Base-by-base conservation (phyloP, 768 basidiomycete species). In the Serendipita vermifera region DNA sequence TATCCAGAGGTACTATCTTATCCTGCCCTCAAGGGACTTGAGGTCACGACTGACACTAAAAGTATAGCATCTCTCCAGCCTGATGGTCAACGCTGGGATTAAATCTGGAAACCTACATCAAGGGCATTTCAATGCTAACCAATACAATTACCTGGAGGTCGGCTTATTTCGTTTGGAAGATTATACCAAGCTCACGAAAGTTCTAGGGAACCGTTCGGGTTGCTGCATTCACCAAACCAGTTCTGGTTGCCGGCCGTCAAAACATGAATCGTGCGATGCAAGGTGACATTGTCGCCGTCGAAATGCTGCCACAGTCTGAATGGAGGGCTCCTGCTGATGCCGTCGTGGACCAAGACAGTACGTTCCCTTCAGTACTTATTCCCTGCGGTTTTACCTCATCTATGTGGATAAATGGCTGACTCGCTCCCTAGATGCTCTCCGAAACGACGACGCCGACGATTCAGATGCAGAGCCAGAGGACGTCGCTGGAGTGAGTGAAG, bases 201-300 rank as follows among this genome's bases (percentile, higher is more conserved):
- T 55, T 32, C 1, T 62, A 90, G 85, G 94, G 92, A 5, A 86
- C 76, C 43, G 91, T 96, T 15, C 74, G 79, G 3, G 83, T 86
- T 0, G 79, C 82, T 1, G 77, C 75, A 0, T 85, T 86, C 62
- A 71, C 73, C 29, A 90, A 87, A 64, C 83, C 88, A 0, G 75
- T 98, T 6, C 75, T 98, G 1, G 73, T 99, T 3, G 76, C 88
- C 29, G 93, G 93, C 0, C 76, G 92, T 27, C 85, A 92, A 68
- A 83, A 90, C 59, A 96, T 97, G 87, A 99, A 99, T 66, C 81
- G 96, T 15, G 83, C 92, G 0, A 87, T 97, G 7, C 78, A 94
- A 32, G 93, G 96, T 1, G 96, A 99, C 63, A 70, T 94, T 11
- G 93, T 99, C 0, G 90, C 82, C 0, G 81, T 99, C 7, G 83